Base-by-base conservation (phyloP, 2,329 filamentous ascomycete genomes). In the Penicillium sp. region DNA sequence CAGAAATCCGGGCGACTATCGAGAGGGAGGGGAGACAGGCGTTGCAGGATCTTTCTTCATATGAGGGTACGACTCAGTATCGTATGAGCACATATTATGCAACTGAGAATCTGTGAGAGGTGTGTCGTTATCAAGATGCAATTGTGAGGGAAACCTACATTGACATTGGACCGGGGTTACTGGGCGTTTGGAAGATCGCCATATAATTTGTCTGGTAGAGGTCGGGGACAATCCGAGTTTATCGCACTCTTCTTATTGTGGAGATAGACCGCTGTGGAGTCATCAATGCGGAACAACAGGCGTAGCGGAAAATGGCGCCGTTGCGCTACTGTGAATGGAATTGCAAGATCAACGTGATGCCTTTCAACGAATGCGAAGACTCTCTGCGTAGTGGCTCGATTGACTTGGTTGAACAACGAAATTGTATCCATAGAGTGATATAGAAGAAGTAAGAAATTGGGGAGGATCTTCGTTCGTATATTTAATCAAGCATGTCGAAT, bases 1-100 rank as follows among this genome's bases (percentile, higher is more conserved):
- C 77, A 14, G 75, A 77, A 54, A 81, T 85, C 48, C 70, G 70
- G 3, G 69, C 75, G 51, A 78, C 82, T 0, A 81, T 85, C 40
- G 72, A 82, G 49, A 71, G 77, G 1, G 83, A 86, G 63, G 83
- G 81, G 3, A 69, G 70, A 54, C 75, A 82, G 62, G 83, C 83
- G 0, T 69, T 84, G 33, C 64, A 74, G 42, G 78, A 83, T 45
- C 64, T 86, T 19, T 75, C 79, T 58, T 74, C 77, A 45, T 82
- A 82, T 48, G 76, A 82, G 14, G 82, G 83, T 2, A 81, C 83
- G 66, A 83, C 79, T n/a, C 77, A 81, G 64, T 84, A 84, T 61
- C 73, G 79, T 31, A 82, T 85, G 80, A 79, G 77, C 51, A 81
- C 79, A 3, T 82, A 81, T 55, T 82, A 82, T 58, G 69, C 74